Conservation (phyloP, 495 filamentous ascomycete genomes). For the Aspergillus olivimuriae region DNA sequence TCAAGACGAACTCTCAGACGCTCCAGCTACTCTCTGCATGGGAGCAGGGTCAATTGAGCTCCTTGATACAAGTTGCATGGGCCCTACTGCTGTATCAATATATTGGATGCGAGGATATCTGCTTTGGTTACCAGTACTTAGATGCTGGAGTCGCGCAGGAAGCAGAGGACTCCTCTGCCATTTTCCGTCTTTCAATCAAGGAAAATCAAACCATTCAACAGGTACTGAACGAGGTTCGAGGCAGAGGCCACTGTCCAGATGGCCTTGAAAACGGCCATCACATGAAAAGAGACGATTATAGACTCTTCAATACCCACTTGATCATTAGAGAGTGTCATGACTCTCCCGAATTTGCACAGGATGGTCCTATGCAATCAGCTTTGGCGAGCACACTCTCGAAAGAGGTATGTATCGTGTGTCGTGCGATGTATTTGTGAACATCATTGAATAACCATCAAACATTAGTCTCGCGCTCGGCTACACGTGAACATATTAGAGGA, state of each 20-base stretch:
- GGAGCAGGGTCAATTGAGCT: conserved; percentile 21
- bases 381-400: conserved; percentile 29
- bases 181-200: conserved; percentile 23
- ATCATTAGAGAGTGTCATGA: conserved; percentile 33
- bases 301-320: conserved; percentile 34
- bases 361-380: conserved; percentile 20
- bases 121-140: conserved; percentile 47
- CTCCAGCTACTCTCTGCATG: conserved; percentile 32
- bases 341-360: conserved; percentile 5
- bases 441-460: conserved; percentile 8
- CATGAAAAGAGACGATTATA: conserved; percentile 9
- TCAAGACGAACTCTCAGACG: conserved; percentile 25
- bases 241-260: conserved; percentile 6
- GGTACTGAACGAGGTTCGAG: conserved; percentile 28
- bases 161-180: conserved; percentile 15
- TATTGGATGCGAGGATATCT: conserved; percentile 47
- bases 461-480: conserved; percentile 40
- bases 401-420: conserved; percentile 19
- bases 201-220: conserved; percentile 26
- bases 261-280: conserved; percentile 4
- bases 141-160: conserved; percentile 17
- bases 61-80: conserved; percentile 47
- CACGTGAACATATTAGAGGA: conserved; percentile 36
- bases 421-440: neutral
- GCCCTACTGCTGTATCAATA: conserved; percentile 48